Percentiles rank a stretch among this genome's conserved stretches.
Evolutionary conservation across 805 yeast genomes (phyloP).

Genomic region (Yueomyces sp.): DNA sequence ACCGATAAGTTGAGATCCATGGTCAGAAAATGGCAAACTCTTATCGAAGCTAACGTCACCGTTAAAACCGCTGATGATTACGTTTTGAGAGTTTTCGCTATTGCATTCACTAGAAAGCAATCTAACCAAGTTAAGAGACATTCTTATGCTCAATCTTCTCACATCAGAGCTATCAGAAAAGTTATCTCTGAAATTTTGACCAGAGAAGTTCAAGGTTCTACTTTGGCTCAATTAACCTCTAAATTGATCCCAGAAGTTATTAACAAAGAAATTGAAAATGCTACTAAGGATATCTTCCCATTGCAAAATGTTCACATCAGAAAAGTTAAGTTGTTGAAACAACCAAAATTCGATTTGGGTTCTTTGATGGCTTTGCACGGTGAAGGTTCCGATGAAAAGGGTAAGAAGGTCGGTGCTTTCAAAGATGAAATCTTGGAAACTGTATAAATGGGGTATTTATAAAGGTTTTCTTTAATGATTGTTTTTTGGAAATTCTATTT

Average conservation of each 20-base stretch:
- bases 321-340: conserved; percentile 96
- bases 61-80: conserved; percentile 97
- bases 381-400: conserved; percentile 91
- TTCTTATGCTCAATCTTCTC: conserved; percentile 94
- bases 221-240: conserved; percentile 91
- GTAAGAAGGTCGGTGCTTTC: conserved; percentile 95
- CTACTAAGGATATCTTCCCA: conserved; percentile 90
- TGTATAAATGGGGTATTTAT: conserved; percentile 44
- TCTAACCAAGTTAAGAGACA: conserved; percentile 96
- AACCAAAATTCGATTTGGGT: conserved; percentile 98
- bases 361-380: conserved; percentile 94
- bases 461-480: background rate
- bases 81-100: conserved; percentile 90
- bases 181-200: conserved; percentile 92
- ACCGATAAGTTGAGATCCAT: conserved; percentile 94
- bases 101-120: conserved; percentile 97
- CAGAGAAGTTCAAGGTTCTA: conserved; percentile 89
- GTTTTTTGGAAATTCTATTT: too few species aligned
- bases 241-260: conserved; percentile 98
- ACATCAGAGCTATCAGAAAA: conserved; percentile 94
- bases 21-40: conserved; percentile 98
- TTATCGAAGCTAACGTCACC: conserved; percentile 95
- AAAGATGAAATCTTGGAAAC: conserved; percentile 97
- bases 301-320: conserved; percentile 98
- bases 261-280: conserved; percentile 96